These are phyloP conservation scores for Chaetomiaceae sp. DNA, from an alignment of 2,329 filamentous ascomycete species.

Conservation along the genomic window DNA sequence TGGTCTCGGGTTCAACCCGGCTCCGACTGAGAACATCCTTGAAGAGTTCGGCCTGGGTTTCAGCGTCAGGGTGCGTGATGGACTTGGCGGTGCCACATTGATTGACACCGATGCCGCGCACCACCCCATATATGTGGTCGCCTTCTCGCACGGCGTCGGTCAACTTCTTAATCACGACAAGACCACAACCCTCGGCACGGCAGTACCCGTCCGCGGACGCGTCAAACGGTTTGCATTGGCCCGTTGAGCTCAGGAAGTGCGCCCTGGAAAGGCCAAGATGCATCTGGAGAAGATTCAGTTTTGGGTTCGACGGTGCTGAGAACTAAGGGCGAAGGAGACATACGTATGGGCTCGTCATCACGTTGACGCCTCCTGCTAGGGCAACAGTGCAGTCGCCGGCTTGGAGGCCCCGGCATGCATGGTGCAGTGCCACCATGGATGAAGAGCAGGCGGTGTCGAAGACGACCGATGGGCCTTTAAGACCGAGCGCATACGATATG, in stretches of 20 bases:
- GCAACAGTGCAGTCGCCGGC: constrained; percentile 33
- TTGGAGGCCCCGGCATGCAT: constrained; percentile 30
- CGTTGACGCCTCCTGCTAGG: constrained; percentile 38
- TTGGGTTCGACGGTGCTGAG: too few relatives aligned
- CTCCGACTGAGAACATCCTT: too few relatives aligned
- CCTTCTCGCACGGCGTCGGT: constrained; percentile 42
- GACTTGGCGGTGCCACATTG: too few relatives aligned
- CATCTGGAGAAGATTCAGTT: too few relatives aligned
- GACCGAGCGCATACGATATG: constrained; percentile 35
- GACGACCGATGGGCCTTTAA: constrained; percentile 33
- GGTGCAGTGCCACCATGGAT: constrained; percentile 33
- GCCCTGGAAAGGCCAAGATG: constrained; percentile 29
- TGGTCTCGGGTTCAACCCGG: neutral
- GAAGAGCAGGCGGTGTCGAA: constrained; percentile 39
- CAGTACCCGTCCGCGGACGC: constrained; percentile 45
- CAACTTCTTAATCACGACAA: constrained; percentile 49
- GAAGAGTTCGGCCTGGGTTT: too few relatives aligned
- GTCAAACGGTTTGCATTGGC: constrained; percentile 15
- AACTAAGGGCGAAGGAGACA: too few relatives aligned
- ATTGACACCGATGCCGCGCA: constrained; percentile 31
- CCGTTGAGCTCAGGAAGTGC: constrained; percentile 16
- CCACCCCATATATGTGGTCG: constrained; percentile 37
- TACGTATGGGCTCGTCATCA: constrained; percentile 33
- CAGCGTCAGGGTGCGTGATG: too few relatives aligned
- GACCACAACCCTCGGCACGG: constrained; percentile 49